Base-by-base conservation (phyloP, 169 alveolate species). In the Cryptosporidium meleagridis region DNA sequence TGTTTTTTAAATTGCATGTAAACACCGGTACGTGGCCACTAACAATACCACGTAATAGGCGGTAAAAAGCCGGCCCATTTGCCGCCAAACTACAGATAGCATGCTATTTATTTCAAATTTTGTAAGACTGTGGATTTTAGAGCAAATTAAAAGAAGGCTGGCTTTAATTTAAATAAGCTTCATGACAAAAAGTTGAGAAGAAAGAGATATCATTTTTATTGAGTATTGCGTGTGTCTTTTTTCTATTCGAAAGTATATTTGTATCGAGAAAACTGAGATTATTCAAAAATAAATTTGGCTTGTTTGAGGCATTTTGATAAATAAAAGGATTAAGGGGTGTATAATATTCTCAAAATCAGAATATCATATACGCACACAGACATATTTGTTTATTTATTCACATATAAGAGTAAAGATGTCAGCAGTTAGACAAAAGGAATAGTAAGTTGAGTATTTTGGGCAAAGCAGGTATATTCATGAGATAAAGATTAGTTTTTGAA, bases 21-120 rank as follows among this genome's bases (percentile, higher is more conserved):
- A 53, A 73, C 52, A 35, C 86, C 86, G 86, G 86, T 73, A 73
- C 69, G 70, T 73, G 70, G 70, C 86, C 70, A 21, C 68, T 51
- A 37, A 31, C 37, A 23, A 29, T 21, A 39, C 86, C 86, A 73
- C 86, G 86, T 73, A 73, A 73, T 33, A 16, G 59, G 86, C 86
- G 86, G 67, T 58, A 73, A 29, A n/a, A 21, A 55, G 10, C 21
- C 14, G 62, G 1, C 10, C 10, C 1, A 29, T 33, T n/a, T 55
- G 68, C 86, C 86, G 86, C 86, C 58, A n/a, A 73, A 12, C 26
- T 9, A 3, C 37, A 31, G 68, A 69, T 52, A 73, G 55, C 86
- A 73, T 73, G 86, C 72, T 26, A 51, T 31, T 70, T 48, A 70
- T 51, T 70, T 70, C 21, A 70, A 26, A 69, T 35, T 41, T 45